Base-by-base conservation (phyloP, 306 rosid genomes). In the Dalbergia cochinchinensis region DNA sequence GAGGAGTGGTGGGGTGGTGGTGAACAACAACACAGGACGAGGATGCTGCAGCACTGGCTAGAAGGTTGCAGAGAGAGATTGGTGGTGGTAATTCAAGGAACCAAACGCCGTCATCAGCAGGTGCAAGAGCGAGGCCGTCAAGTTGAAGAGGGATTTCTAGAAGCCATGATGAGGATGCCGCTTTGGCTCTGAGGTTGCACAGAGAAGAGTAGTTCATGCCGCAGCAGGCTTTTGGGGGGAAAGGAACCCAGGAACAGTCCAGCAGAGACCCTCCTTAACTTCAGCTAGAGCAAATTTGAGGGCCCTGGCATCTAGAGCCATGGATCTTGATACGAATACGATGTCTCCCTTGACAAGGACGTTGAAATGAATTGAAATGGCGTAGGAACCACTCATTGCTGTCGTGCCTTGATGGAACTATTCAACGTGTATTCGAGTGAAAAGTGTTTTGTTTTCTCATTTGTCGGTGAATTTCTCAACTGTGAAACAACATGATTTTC, bases 111-210 rank as follows among this genome's bases (percentile, higher is more conserved):
- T n/a, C n/a, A n/a, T n/a, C n/a, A n/a, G n/a, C n/a, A n/a, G n/a
- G n/a, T n/a, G n/a, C n/a, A n/a, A 78, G 92, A 72, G 59, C 19
- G 39, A 84, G 84, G 48, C 7, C 77, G 74, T 9, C 77, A 79
- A 86, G n/a, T n/a, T n/a, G 90, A 68, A 83, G 96, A 86, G 79
- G 85, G 73, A 37, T 71, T 20, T n/a, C 86, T 12, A 80, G 57
- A 10, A 82, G 62, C 79, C 99, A 95, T 85, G 85, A 90, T 73
- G 92, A 82, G 82, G 99, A 95, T 86, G 96, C 92, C 76, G 98
- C 98, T 47, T 78, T 95, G 50, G 97, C 97, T 81, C 81, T 86
- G 20, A 95, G 96, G 84, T 47, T 93, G 78, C 99, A 93, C n/a
- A n/a, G n/a, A n/a, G n/a, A n/a, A n/a, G n/a, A n/a, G n/a, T n/a